These are phyloP conservation scores for Phytophthora pseudosyringae DNA, from an alignment of 352 stramenopile species.

Conservation along the genomic window DNA sequence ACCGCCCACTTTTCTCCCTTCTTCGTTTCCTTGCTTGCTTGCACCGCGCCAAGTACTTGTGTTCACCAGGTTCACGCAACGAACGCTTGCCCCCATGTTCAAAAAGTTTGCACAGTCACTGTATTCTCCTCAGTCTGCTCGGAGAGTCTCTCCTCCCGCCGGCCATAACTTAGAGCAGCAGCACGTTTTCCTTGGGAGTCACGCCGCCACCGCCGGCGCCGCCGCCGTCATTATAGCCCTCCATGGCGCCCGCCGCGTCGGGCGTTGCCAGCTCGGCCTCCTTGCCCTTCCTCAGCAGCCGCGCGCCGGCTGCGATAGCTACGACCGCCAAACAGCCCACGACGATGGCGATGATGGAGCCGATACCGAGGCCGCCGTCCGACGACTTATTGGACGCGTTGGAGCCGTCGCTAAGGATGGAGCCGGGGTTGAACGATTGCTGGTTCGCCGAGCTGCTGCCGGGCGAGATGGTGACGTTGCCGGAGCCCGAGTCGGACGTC, in stretches of 20 bases:
- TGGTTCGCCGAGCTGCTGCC: constrained; percentile 42
- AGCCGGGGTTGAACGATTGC: constrained; percentile 47
- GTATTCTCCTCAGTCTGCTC: constrained; percentile 37
- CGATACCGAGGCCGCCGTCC: constrained; percentile 35
- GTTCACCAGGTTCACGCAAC: constrained; percentile 27
- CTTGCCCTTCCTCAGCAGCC: constrained; percentile 74
- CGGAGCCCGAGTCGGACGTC: constrained; percentile 27
- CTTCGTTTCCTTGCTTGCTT: constrained; percentile 12
- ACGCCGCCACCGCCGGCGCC: constrained; percentile 63
- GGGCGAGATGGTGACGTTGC: constrained; percentile 18
- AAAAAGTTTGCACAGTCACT: constrained; percentile 47
- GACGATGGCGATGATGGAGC: constrained; percentile 60
- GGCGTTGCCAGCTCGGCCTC: constrained; percentile 59
- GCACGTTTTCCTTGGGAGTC: constrained; percentile 84
- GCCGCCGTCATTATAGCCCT: constrained; percentile 56
- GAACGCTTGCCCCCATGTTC: constrained; percentile 27
- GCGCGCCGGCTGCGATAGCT: constrained; percentile 67
- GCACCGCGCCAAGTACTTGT: constrained; percentile 21
- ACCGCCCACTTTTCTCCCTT: background rate
- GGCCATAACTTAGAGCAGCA: constrained; percentile 82
- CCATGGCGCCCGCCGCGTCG: constrained; percentile 40
- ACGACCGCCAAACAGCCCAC: constrained; percentile 79
- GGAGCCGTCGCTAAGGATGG: constrained; percentile 38
- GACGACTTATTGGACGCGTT: constrained; percentile 1
- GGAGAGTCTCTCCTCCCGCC: constrained; percentile 10